Conservation (phyloP, 768 basidiomycete species). For the Phylloporus sp. region DNA sequence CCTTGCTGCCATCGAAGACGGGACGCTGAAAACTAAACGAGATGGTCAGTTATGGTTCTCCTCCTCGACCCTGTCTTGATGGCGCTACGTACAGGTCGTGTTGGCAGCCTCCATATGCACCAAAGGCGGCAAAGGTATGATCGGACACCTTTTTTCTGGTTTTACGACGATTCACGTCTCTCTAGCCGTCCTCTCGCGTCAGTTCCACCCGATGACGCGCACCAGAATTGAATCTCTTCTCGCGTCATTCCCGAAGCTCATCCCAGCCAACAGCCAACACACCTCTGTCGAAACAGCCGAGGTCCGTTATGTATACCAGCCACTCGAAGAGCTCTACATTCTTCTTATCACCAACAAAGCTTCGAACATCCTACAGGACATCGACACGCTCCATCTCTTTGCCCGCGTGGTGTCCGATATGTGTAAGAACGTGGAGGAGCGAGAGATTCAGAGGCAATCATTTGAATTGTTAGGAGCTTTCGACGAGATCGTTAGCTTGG, state of each 20-base stretch:
- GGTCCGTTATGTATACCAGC: slow-evolving; percentile 95
- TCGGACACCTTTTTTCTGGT: neutral
- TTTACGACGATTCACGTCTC: neutral
- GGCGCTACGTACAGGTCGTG: slow-evolving; percentile 59
- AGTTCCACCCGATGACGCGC: slow-evolving; percentile 90
- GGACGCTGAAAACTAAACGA: neutral
- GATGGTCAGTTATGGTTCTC: slow-evolving; percentile 18
- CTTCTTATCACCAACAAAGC: slow-evolving; percentile 97
- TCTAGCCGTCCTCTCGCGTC: slow-evolving; percentile 90
- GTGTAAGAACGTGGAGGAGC: slow-evolving; percentile 81
- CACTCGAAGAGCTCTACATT: slow-evolving; percentile 94
- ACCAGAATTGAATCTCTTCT: slow-evolving; percentile 93
- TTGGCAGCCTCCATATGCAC: slow-evolving; percentile 91
- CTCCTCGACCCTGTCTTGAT: neutral
- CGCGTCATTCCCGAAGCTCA: slow-evolving; percentile 95
- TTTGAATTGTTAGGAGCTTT: slow-evolving; percentile 91
- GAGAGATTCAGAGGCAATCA: slow-evolving; percentile 84
- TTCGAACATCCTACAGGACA: slow-evolving; percentile 98
- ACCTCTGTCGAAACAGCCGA: slow-evolving; percentile 95
- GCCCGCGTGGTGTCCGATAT: slow-evolving; percentile 91
- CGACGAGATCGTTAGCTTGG: slow-evolving; percentile 92
- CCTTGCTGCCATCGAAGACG: neutral
- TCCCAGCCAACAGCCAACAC: slow-evolving; percentile 91
- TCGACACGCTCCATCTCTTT: slow-evolving; percentile 92
- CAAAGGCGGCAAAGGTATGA: slow-evolving; percentile 85